Evolutionary conservation across 257 asterid genomes (phyloP), one percentile per base, ranked within the genome.

Genomic region (Fraxinus cuspidata): DNA sequence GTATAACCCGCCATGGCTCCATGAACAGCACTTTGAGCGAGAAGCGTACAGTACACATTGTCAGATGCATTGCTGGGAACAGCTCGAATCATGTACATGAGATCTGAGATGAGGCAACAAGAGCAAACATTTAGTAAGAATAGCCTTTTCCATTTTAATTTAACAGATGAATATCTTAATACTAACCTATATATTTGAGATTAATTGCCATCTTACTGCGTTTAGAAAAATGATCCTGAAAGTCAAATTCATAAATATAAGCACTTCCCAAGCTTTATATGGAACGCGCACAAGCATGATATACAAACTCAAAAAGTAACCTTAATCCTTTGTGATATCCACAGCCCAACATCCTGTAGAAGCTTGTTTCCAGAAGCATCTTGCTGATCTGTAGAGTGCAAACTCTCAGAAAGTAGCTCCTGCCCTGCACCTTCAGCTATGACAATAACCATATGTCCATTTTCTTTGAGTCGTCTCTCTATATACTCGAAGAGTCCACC

Each of bases 1-100:
- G 99, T 94, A 81, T 89, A 94, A 42, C 99, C 99, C 0, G 97
- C 99, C 99, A 92, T 94, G 2, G 99, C 97, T 87, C 99, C 97
- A 77, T 94, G 99, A 34, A 92, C 92, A 3, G 95, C 97, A 73
- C 94, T 92, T 71, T 94, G 97, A 44, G 99, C 99, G 68, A 94
- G 96, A 80, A 94, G 97, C 5, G 97, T 92, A 90, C 97, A 92
- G 81, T 92, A 92, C 1, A 94, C 97, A 7, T 90, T 94, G 81
- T 94, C 97, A 0, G 97, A 87, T 12, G 99, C 99, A 60, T 89
- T 94, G 86, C 98, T 88, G 0, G 96, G 97, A 78, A 94, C 86
- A 9, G 97, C 98, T 4, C 98, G 90, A 78, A 94, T 92, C 97
- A 92, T 94, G 85, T 94, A 94, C 0, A 96, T 94, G 2, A 97